Evolutionary conservation across 2,329 filamentous ascomycete species (phyloP).

Genomic region (Aureobasidium sp.): DNA sequence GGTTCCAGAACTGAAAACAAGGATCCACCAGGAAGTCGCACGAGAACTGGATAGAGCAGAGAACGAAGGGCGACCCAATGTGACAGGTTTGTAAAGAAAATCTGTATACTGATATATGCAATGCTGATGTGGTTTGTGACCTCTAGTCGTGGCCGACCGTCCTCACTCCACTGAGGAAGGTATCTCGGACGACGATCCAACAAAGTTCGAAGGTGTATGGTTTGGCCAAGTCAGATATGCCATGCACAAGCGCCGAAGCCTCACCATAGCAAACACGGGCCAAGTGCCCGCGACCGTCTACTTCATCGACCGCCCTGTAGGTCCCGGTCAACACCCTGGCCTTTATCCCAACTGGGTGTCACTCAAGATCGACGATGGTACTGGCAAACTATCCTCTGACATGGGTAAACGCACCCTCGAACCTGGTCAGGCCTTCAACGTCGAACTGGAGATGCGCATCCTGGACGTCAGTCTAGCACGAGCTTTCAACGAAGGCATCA

Average conservation of each 20-base stretch:
- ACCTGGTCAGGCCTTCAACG: constrained; percentile 73
- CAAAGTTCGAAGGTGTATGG: constrained; percentile 53
- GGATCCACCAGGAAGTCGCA: constrained; percentile 77
- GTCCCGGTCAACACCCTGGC: constrained; percentile 35
- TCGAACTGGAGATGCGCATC: constrained; percentile 61
- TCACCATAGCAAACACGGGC: constrained; percentile 91
- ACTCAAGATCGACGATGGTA: constrained; percentile 34
- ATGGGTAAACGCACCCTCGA: constrained; percentile 53
- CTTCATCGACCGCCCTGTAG: constrained; percentile 64
- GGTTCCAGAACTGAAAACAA: constrained; percentile 73
- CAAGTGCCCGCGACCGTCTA: constrained; percentile 69
- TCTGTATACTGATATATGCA: background rate
- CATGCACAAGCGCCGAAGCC: constrained; percentile 52
- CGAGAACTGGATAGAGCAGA: constrained; percentile 82
- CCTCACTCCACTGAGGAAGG: constrained; percentile 31
- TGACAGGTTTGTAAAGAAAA: constrained; percentile 20
- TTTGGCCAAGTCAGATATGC: constrained; percentile 70
- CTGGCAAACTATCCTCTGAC: constrained; percentile 17
- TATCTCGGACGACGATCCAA: constrained; percentile 32
- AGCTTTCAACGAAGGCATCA: constrained; percentile 60
- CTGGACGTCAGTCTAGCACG: constrained; percentile 55
- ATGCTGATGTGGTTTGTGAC: background rate
- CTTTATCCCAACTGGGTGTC: constrained; percentile 60
- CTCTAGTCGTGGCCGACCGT: constrained; percentile 68
- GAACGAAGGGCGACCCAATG: constrained; percentile 75